Percentiles rank a stretch among this genome's conserved stretches.
Conservation (phyloP, 768 basidiomycete genomes). For the Mycena chlorophos region DNA sequence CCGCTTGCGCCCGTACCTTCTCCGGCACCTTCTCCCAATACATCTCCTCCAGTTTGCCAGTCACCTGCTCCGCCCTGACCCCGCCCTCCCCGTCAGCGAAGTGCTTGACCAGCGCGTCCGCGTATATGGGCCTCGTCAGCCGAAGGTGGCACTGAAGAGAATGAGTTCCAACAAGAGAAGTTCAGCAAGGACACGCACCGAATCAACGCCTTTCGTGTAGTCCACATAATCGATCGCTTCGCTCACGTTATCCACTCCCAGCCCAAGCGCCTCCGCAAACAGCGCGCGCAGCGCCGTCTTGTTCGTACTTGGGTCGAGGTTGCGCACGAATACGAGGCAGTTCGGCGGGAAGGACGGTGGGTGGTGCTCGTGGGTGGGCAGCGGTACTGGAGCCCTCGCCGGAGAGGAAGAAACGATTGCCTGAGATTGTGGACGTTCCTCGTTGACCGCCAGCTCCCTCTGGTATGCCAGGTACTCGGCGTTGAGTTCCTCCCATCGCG, state of each 20-base stretch:
- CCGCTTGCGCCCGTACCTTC: too few species aligned
- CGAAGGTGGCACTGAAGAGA: too few species aligned
- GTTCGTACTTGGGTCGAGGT: slow-evolving; percentile 74
- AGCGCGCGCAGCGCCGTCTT: slow-evolving; percentile 73
- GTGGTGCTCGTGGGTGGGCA: slow-evolving; percentile 7
- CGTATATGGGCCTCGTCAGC: too few species aligned
- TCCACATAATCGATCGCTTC: slow-evolving; percentile 75
- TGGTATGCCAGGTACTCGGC: slow-evolving; percentile 71
- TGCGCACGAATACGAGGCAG: slow-evolving; percentile 70
- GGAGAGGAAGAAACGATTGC: slow-evolving; percentile 7
- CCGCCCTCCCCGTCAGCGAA: too few species aligned
- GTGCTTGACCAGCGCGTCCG: too few species aligned
- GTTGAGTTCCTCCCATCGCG: slow-evolving; percentile 62
- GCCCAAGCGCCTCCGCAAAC: slow-evolving; percentile 46
- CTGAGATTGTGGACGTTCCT: neutral
- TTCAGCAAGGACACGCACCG: too few species aligned
- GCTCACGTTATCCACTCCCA: neutral
- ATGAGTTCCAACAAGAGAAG: too few species aligned
- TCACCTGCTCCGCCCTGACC: too few species aligned
- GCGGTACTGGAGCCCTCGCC: neutral
- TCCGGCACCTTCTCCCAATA: too few species aligned
- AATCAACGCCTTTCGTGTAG: slow-evolving; percentile 74
- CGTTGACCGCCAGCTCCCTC: slow-evolving; percentile 41
- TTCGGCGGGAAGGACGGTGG: slow-evolving; percentile 55
- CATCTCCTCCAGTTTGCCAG: too few species aligned